Percentiles rank a stretch among this genome's conserved stretches.
Conservation (phyloP, 805 yeast genomes). For the Starmera pachycereana region DNA sequence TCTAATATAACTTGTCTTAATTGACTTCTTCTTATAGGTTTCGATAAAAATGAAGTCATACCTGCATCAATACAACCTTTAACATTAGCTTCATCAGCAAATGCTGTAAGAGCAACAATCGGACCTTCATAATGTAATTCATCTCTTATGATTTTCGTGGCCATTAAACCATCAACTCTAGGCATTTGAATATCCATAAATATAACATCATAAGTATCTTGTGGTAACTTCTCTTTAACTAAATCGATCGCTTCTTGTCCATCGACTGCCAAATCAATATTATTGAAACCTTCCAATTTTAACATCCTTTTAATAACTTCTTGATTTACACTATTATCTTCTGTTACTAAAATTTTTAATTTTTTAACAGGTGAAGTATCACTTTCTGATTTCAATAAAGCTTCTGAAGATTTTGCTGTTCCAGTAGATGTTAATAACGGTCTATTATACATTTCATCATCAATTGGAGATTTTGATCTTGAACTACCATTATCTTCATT, state of each 20-base stretch:
- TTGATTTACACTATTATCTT: constrained; percentile 89
- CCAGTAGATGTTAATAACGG: constrained; percentile 29
- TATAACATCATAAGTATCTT: constrained; percentile 47
- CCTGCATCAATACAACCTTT: constrained; percentile 82
- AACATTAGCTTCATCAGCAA: constrained; percentile 86
- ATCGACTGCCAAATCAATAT: constrained; percentile 74
- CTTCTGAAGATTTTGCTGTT: constrained; percentile 23
- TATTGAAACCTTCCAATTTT: constrained; percentile 64
- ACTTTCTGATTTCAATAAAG: constrained; percentile 7
- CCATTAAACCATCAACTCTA: constrained; percentile 76
- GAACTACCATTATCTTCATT: neutral
- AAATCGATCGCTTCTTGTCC: constrained; percentile 81
- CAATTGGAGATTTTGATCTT: neutral
- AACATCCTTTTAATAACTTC: constrained; percentile 90
- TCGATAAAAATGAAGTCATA: constrained; percentile 84
- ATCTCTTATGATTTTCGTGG: constrained; percentile 63
- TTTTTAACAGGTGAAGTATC: constrained; percentile 1
- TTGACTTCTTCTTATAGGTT: constrained; percentile 72
- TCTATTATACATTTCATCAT: constrained; percentile 14
- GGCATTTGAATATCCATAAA: constrained; percentile 99
- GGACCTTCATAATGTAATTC: constrained; percentile 57
- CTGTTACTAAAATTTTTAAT: constrained; percentile 72
- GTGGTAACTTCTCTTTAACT: constrained; percentile 28
- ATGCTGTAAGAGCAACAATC: constrained; percentile 90
- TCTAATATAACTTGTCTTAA: constrained; percentile 42